A percentile compares a stretch with the other conserved stretches of the same genome.
Conservation (phyloP, 345 rosid species). For the Gossypium anomalum region DNA sequence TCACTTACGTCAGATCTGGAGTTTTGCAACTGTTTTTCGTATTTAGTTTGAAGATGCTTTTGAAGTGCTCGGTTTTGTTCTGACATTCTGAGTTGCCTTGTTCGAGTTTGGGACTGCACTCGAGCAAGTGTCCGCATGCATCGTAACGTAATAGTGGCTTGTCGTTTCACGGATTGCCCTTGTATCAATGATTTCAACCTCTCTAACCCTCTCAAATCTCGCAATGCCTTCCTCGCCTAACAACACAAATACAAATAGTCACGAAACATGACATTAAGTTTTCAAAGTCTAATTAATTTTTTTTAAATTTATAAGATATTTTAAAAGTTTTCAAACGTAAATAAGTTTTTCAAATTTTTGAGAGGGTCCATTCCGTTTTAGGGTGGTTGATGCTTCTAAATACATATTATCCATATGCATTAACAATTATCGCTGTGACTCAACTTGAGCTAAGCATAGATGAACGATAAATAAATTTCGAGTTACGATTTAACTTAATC, state of each 20-base stretch:
- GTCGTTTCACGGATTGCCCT: slow-evolving; percentile 69
- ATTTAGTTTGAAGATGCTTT: slow-evolving; percentile 59
- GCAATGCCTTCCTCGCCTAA: slow-evolving; percentile 83
- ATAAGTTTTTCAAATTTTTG: too few species aligned
- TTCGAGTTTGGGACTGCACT: slow-evolving; percentile 66
- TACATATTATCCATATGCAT: too few species aligned
- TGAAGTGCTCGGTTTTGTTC: slow-evolving; percentile 73
- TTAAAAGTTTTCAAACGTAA: too few species aligned
- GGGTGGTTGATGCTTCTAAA: too few species aligned
- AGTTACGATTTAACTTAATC: too few species aligned
- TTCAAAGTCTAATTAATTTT: too few species aligned
- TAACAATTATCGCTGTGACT: too few species aligned
- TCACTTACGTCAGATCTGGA: background rate
- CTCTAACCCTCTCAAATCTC: slow-evolving; percentile 77
- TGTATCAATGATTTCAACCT: slow-evolving; percentile 67
- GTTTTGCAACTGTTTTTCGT: slow-evolving; percentile 29
- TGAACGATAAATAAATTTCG: too few species aligned
- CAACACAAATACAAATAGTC: slow-evolving; percentile 12
- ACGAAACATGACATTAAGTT: too few species aligned
- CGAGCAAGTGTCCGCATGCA: slow-evolving; percentile 89
- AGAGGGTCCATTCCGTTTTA: too few species aligned
- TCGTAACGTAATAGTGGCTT: slow-evolving; percentile 62
- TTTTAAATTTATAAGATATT: too few species aligned
- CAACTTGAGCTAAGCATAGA: too few species aligned
- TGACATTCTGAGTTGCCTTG: slow-evolving; percentile 62